Evolutionary conservation across 805 yeast species (phyloP), one percentile per base, ranked within the genome.

Genomic region (Ogataea parapolymorpha): DNA sequence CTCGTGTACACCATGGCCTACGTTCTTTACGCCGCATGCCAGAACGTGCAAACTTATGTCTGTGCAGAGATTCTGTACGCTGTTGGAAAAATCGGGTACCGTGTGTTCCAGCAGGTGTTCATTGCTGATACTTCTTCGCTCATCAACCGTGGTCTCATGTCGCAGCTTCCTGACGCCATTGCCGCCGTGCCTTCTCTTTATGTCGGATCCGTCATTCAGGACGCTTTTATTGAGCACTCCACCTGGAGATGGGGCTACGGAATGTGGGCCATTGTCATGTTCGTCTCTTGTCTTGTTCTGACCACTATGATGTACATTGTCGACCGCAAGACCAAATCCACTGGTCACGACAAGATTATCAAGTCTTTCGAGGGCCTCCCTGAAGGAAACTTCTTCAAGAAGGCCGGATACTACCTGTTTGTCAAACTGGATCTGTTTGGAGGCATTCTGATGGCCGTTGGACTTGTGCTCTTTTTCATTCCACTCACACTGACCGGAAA

Each of bases 191-290:
- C 39, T 10, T 14, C 39, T 8, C 15, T 35, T 3, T 35, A 35
- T 13, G 32, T 35, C 17, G 39, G 39, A 6, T 35, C 39, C 14
- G 15, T 35, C n/a, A 35, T 35, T 9, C 39, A 35, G 26, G 39
- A 35, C 18, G 39, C 39, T 6, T 26, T 35, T 8, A 35, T 35
- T 10, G 39, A 35, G 12, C 39, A 35, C 14, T 35, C 39, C 12
- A 35, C 39, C 10, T 35, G 39, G 39, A 35, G 39, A 35, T 35
- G 39, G 39, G 39, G 39, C 5, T 35, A 35, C 13, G 39, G 39
- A 6, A 30, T 35, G 12, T 35, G 39, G 39, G 39, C 39, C 17
- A 35, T 35, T 16, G 18, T 35, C 26, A 35, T 35, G 39, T 35
- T 35, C 11, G 32, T 20, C 9, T 26, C 32, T 4, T 35, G 39